phyloP scores from a whole-genome alignment of 1,139 yeast genomes.

The Blastobotrys raffinosifermentans region DNA sequence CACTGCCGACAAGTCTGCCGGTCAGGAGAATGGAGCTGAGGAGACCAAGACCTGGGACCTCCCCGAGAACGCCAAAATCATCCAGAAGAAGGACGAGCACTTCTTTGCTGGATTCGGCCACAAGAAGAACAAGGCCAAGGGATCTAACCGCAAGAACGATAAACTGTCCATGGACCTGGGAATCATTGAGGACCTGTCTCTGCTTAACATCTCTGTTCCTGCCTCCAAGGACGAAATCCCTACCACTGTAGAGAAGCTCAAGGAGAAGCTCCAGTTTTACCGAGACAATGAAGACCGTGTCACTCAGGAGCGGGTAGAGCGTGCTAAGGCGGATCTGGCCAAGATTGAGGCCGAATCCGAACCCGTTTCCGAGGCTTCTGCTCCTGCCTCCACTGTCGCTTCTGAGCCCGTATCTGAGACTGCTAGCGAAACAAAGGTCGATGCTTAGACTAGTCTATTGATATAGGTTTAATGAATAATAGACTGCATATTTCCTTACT shows the following conservation, averaged over 20 bases:
- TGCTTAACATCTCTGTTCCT: conserved; percentile 77
- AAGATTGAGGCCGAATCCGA: conserved; percentile 37
- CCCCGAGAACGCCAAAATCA: conserved; percentile 60
- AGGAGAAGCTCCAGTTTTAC: conserved; percentile 66
- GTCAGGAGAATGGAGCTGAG: conserved; percentile 21
- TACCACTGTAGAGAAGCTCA: conserved; percentile 59
- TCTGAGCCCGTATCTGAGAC: conserved; percentile 3
- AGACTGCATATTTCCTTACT: no score
- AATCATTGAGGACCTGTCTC: conserved; percentile 69
- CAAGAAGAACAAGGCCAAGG: conserved; percentile 48
- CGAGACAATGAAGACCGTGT: conserved; percentile 73
- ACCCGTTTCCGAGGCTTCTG: conserved; percentile 12
- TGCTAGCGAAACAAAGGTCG: conserved; percentile 1
- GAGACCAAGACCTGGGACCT: conserved; percentile 42
- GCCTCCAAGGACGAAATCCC: conserved; percentile 68
- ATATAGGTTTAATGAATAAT: no score
- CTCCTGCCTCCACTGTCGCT: conserved; percentile 10
- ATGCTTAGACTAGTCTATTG: no score
- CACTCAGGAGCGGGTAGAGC: conserved; percentile 67
- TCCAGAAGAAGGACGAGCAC: conserved; percentile 57
- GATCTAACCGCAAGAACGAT: conserved; percentile 22
- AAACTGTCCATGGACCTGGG: conserved; percentile 77
- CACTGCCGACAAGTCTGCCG: conserved; percentile 53
- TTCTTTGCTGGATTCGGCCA: conserved; percentile 50
- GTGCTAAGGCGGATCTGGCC: conserved; percentile 71